Evolutionary conservation across 192 early-diverging fungal species (phyloP), one percentile per base, ranked within the genome.

Genomic region (Umbelopsis sp.): DNA sequence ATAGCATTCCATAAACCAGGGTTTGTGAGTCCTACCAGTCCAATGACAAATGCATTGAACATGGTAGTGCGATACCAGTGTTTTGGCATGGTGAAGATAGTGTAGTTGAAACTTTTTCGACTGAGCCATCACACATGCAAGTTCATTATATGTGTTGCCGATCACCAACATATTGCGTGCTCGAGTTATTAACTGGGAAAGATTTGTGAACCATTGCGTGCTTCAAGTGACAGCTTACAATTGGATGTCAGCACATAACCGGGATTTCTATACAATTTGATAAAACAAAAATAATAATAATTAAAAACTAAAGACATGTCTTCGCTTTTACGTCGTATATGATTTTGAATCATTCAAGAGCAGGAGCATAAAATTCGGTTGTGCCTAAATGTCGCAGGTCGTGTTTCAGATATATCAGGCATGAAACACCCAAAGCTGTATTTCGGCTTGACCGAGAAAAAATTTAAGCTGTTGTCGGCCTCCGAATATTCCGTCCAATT

Each of bases 1-100:
- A 69, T 69, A 29, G 67, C 67, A 45, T 69, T 69, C 67, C 67
- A 69, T 21, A 69, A 45, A 14, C 67, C 67, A 12, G 67, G 67
- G 5, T 34, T 43, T 22, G 38, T 44, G 12, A 69, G 24, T 17
- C 67, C 67, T 10, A 69, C 67, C 21, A 69, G 45, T 20, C 67
- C 67, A 45, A 69, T 69, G 67, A 69, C 67, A 44, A 45, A 45
- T 1, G 67, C 41, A 43, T 69, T 69, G 45, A 69, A 69, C 20
- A 49, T 10, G 2, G 45, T 49, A 12, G 67, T 31, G 24, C 67
- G 67, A 17, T 69, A 69, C 67, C 67, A 69, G 17, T 43, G 67
- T 11, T n/a, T 53, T 12, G 25, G 26, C 52, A 53, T 53, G 25
- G 22, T 29, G 24, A 25, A 53, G 2, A n/a, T n/a, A n/a, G n/a